Percentiles rank a stretch among this genome's conserved stretches.
Conservation (phyloP, 169 alveolate species). For the Plasmodium vivax region DNA sequence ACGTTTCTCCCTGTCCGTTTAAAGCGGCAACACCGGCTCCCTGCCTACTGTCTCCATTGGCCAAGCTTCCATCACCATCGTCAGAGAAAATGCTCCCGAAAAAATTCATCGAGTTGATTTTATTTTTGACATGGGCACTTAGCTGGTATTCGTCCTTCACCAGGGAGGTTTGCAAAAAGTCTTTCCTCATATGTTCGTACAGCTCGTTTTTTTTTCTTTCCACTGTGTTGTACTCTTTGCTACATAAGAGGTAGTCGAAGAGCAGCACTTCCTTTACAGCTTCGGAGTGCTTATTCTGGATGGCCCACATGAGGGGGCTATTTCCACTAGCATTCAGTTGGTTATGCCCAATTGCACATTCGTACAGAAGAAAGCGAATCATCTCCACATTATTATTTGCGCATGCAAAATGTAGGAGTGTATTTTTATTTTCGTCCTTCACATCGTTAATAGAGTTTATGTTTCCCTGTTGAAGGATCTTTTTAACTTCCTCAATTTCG, state of each 20-base stretch:
- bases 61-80: neutral
- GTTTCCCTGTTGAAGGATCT: slow-evolving; percentile 33
- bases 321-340: slow-evolving; percentile 79
- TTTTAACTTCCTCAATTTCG: slow-evolving; percentile 50
- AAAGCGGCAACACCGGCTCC: neutral
- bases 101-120: slow-evolving; percentile 20
- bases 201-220: slow-evolving; percentile 46
- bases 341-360: slow-evolving; percentile 77
- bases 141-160: slow-evolving; percentile 17
- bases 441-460: slow-evolving; percentile 54
- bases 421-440: slow-evolving; percentile 75
- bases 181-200: slow-evolving; percentile 37
- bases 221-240: slow-evolving; percentile 40
- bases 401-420: slow-evolving; percentile 80
- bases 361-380: slow-evolving; percentile 77
- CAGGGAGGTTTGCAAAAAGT: neutral
- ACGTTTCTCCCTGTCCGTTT: neutral
- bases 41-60: slow-evolving; percentile 15
- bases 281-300: slow-evolving; percentile 80
- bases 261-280: slow-evolving; percentile 76
- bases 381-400: slow-evolving; percentile 82
- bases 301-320: slow-evolving; percentile 85
- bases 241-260: slow-evolving; percentile 78
- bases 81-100: neutral
- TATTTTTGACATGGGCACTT: slow-evolving; percentile 13